phyloP scores from a whole-genome alignment of 2,329 filamentous ascomycete genomes.

The Hawksworthiomyces lignivorus region DNA sequence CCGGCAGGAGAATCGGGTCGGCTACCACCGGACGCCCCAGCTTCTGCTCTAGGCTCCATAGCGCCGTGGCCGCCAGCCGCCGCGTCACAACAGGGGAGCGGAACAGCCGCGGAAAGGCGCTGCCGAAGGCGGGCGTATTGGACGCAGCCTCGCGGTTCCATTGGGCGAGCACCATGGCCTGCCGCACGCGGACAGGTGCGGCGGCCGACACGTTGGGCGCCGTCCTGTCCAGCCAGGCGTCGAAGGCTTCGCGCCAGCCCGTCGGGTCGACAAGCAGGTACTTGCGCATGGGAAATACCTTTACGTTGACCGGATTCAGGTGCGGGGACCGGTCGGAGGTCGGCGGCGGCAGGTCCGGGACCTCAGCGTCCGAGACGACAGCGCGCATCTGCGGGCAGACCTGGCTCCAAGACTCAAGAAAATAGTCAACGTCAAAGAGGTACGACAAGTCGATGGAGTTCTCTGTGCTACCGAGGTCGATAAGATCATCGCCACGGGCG shows the following conservation, averaged over 20 bases:
- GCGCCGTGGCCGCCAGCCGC: conserved; percentile 24
- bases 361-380: conserved; percentile 7
- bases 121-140: conserved; percentile 17
- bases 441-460: conserved; percentile 9
- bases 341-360: conserved; percentile 5
- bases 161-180: conserved; percentile 20
- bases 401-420: conserved; percentile 8
- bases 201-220: conserved; percentile 10
- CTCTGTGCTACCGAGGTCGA: conserved; percentile 11
- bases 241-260: conserved; percentile 16
- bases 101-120: conserved; percentile 15
- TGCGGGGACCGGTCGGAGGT: conserved; percentile 1
- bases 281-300: conserved; percentile 13
- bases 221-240: too few relatives aligned
- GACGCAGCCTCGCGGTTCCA: too few relatives aligned
- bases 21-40: conserved; percentile 21
- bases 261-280: conserved; percentile 14
- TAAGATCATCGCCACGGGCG: conserved; percentile 18
- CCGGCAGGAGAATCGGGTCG: conserved; percentile 2
- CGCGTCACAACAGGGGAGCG: conserved; percentile 9
- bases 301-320: conserved; percentile 7
- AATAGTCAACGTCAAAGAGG: conserved; percentile 12
- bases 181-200: conserved; percentile 15
- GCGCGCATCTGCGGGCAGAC: conserved; percentile 14
- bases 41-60: conserved; percentile 23